Base-by-base conservation (phyloP, 495 filamentous ascomycete genomes). In the Talaromyces liani region DNA sequence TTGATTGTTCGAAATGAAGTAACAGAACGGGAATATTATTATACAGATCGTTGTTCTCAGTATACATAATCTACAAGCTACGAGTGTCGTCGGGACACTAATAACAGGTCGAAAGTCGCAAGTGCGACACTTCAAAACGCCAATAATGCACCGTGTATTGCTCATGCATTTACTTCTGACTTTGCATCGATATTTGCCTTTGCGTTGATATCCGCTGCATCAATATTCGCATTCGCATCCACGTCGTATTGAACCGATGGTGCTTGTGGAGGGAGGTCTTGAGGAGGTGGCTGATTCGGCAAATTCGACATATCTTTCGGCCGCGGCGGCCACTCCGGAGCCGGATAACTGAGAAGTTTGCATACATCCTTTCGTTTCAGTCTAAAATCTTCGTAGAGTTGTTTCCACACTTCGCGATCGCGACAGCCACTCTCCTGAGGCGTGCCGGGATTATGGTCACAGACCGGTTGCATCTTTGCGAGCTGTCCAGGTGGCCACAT, bases 341-440 rank as follows among this genome's bases (percentile, higher is more conserved):
- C 80, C 8, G 79, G 77, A 41, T 72, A 81, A 54, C 79, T 81
- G 41, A 82, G 70, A 12, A 83, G 67, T 58, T 73, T 77, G 65
- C 80, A 83, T 10, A 82, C 65, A 55, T 82, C 79, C 78, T 83
- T 83, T 67, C 89, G 77, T 64, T 82, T 77, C 55, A 78, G 69
- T 33, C 81, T 74, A 67, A 90, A 92, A 67, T 90, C 86, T 62
- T 83, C 76, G 75, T 91, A 92, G 58, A 91, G 71, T n/a, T 79
- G 75, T 71, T 84, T 84, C 89, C 89, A 92, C 0, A 90, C 74
- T 60, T 87, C 82, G 55, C 86, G 79, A 59, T 88, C 84, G 2
- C 79, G 75, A 72, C 90, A 91, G 16, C 82, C 79, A 67, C 75
- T 78, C 65, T 79, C 77, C 41, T 73, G 75, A 68, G 66, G 67